Conservation (phyloP, 140 eudicot genomes). For the Bidens hawaiensis region DNA sequence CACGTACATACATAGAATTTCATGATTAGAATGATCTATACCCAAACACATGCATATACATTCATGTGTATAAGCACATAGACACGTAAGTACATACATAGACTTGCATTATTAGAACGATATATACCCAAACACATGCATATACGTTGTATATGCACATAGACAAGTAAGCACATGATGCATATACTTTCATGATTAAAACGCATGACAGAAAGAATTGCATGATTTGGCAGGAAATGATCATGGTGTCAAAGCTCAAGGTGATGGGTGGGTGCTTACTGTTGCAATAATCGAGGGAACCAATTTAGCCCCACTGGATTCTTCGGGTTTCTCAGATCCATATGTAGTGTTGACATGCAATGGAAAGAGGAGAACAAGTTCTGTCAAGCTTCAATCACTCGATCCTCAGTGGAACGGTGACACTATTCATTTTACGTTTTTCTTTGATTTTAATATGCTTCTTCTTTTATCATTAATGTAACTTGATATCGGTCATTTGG, state of each 20-base stretch:
- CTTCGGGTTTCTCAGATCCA: constrained; percentile 64
- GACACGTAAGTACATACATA: too few species aligned
- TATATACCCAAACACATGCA: too few species aligned
- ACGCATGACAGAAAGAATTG: background rate
- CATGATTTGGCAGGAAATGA: constrained; percentile 58
- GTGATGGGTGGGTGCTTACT: constrained; percentile 99
- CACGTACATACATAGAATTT: too few species aligned
- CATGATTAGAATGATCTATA: too few species aligned
- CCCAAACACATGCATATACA: too few species aligned
- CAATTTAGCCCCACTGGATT: constrained; percentile 55
- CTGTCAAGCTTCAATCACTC: constrained; percentile 89
- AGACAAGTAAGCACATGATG: background rate
- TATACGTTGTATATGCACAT: background rate
- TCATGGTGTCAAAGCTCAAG: constrained; percentile 90
- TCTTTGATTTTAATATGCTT: background rate
- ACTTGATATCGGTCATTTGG: background rate
- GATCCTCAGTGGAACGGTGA: constrained; percentile 97
- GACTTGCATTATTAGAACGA: too few species aligned
- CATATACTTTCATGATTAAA: background rate
- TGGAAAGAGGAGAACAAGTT: constrained; percentile 89
- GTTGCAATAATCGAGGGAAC: constrained; percentile 77
- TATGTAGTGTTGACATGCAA: constrained; percentile 85
- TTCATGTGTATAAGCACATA: too few species aligned
- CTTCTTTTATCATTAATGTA: background rate
- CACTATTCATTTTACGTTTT: background rate